Evolutionary conservation across 352 stramenopile species (phyloP), one percentile per base, ranked within the genome.

Genomic region (Thraustochytrium sp.): DNA sequence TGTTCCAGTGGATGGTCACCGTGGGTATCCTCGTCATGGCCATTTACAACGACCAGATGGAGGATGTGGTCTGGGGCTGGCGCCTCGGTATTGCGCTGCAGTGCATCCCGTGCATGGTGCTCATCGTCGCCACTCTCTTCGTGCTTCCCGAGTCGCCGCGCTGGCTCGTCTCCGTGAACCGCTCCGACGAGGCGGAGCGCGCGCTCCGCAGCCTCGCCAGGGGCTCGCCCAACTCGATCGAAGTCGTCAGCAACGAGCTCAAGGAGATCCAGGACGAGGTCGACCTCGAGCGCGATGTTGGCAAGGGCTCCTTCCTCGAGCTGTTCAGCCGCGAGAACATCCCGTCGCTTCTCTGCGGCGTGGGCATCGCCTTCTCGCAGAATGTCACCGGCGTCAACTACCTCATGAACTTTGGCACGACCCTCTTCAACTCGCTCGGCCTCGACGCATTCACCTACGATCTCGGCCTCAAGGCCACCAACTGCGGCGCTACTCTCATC

Each of bases 111-210:
- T 36, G 48, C 37, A 76, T 87, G 61, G 13, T 86, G 0, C 53
- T 90, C 34, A 87, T 92, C 0, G 86, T 89, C 82, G 42, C 86
- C 37, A 84, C 82, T 29, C 88, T 91, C 63, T 89, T 87, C 61
- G 89, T 62, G 18, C 84, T 92, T 11, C 88, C 88, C 4, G 89
- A 92, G 68, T 89, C 77, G 40, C 89, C 89, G 8, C 87, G 48
- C n/a, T 55, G 48, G 48, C 48, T 55, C n/a, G n/a, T 55, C 48
- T 23, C 18, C 18, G 48, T 55, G 48, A n/a, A n/a, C 23, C 59
- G 59, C n/a, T 21, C 21, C 21, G 59, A 49, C 23, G 23, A 68
- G 59, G 59, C 59, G 0, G 59, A 68, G 34, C n/a, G n/a, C 13
- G n/a, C 59, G 13, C 59, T 68, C 13, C n/a, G n/a, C n/a, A 18